Evolutionary conservation across 805 yeast species (phyloP).

Genomic region (Sugiyamaella boreocaroliniensis): DNA sequence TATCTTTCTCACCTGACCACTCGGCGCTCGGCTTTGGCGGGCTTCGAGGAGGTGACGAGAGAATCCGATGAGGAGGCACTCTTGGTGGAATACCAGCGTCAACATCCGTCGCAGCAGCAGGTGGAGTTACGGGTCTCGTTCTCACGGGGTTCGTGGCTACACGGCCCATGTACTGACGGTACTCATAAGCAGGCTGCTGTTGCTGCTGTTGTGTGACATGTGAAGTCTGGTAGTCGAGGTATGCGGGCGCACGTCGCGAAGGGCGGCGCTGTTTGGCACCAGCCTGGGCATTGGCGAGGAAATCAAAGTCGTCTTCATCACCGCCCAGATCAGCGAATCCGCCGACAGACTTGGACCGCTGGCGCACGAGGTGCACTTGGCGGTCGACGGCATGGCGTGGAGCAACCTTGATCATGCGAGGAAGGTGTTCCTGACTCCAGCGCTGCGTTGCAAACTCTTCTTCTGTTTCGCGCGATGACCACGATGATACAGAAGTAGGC

Average conservation of each 20-base stretch:
- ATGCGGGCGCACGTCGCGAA: not conserved
- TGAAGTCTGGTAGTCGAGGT: not conserved
- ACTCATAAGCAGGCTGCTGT: conserved; percentile 11
- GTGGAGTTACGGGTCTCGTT: not conserved
- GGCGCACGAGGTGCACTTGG: not conserved
- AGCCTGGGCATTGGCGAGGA: not conserved
- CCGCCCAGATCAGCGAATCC: not conserved
- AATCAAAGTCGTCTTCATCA: not conserved
- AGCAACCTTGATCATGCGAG: conserved; percentile 3
- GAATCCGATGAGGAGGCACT: conserved; percentile 22
- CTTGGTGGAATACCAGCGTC: conserved; percentile 26
- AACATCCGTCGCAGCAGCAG: conserved; percentile 1
- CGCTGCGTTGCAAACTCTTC: conserved; percentile 7
- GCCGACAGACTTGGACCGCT: conserved; percentile 1
- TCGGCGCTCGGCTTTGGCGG: not conserved
- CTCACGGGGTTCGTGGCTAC: not conserved
- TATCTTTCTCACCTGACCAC: not conserved
- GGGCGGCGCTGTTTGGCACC: not conserved
- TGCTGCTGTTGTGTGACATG: conserved; percentile 4
- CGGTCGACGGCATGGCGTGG: not conserved
- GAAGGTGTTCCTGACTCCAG: conserved; percentile 4
- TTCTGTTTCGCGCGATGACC: conserved; percentile 6
- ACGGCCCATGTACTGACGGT: conserved; percentile 5
- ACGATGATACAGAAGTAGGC: conserved; percentile 11
- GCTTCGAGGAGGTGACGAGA: not conserved